phyloP scores from a whole-genome alignment of 129 eudicot genomes.

The Flaveria trinervia region DNA sequence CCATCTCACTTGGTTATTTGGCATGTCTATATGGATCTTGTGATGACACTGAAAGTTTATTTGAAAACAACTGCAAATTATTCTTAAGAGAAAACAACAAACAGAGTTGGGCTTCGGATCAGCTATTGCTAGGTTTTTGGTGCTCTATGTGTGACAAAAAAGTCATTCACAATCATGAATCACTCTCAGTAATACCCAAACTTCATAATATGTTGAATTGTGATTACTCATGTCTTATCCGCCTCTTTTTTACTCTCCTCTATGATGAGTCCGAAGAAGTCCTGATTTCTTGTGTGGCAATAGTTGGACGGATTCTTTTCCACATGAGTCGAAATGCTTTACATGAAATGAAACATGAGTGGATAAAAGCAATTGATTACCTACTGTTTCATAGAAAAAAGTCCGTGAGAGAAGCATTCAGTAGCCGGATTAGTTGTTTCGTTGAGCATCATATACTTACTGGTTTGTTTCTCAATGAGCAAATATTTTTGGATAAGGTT shows the following conservation, averaged over 20 bases:
- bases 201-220: slow-evolving; percentile 33
- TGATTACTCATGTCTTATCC: slow-evolving; percentile 53
- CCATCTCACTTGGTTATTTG: slow-evolving; percentile 66
- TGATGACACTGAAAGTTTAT: slow-evolving; percentile 27
- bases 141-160: slow-evolving; percentile 75
- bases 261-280: slow-evolving; percentile 84
- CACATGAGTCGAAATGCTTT: slow-evolving; percentile 58
- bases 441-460: slow-evolving; percentile 58
- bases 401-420: slow-evolving; percentile 79
- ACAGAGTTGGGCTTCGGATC: slow-evolving; percentile 42
- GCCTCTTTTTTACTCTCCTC: slow-evolving; percentile 67
- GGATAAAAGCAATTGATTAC: slow-evolving; percentile 68
- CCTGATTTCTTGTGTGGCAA: slow-evolving; percentile 67
- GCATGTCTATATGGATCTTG: slow-evolving; percentile 79
- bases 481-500: slow-evolving; percentile 66
- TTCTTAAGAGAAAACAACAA: slow-evolving; percentile 46
- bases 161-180: slow-evolving; percentile 31
- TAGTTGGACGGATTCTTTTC: slow-evolving; percentile 58
- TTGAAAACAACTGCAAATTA: slow-evolving; percentile 51
- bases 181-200: slow-evolving; percentile 31
- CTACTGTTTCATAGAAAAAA: slow-evolving; percentile 68
- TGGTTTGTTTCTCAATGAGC: slow-evolving; percentile 55
- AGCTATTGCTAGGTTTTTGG: slow-evolving; percentile 68
- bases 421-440: slow-evolving; percentile 65
- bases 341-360: slow-evolving; percentile 54